Conservation (phyloP, 2,329 filamentous ascomycete genomes). For the Xylaria sp. region DNA sequence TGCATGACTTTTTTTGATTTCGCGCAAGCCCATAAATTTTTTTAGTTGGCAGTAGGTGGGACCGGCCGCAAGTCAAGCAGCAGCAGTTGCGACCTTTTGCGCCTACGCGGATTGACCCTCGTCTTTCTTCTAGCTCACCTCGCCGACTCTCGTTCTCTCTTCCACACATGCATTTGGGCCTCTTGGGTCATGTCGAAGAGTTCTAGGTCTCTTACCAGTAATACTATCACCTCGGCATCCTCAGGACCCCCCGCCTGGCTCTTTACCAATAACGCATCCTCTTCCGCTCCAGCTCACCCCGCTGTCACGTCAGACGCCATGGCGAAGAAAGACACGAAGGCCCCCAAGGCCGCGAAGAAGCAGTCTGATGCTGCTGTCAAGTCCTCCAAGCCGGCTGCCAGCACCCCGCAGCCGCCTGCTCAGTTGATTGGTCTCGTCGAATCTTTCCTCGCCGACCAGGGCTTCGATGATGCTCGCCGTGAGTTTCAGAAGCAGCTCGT, state of each 20-base stretch:
- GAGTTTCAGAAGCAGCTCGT: slow-evolving; percentile 59
- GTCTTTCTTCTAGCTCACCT: not conserved
- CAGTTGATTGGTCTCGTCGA: slow-evolving; percentile 64
- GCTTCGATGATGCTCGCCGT: slow-evolving; percentile 56
- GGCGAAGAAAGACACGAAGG: slow-evolving; percentile 27
- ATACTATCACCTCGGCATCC: slow-evolving; percentile 17
- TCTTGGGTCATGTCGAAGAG: slow-evolving; percentile 19
- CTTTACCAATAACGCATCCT: slow-evolving; percentile 31
- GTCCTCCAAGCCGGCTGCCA: slow-evolving; percentile 17
- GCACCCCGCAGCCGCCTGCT: slow-evolving; percentile 41
- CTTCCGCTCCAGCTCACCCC: slow-evolving; percentile 7
- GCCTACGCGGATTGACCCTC: not conserved
- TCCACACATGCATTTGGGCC: slow-evolving; percentile 5
- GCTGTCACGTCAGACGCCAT: slow-evolving; percentile 16
- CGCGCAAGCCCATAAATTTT: not conserved
- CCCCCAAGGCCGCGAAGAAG: slow-evolving; percentile 21
- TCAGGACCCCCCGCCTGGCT: slow-evolving; percentile 31
- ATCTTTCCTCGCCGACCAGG: slow-evolving; percentile 59
- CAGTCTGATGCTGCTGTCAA: slow-evolving; percentile 8
- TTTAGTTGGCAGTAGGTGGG: not conserved
- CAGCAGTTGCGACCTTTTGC: slow-evolving; percentile 6
- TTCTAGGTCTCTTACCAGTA: slow-evolving; percentile 10
- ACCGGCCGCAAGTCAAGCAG: not conserved
- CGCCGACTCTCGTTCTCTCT: not conserved
- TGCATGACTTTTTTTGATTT: slow-evolving; percentile 1